These are phyloP conservation scores for Serpula lacrymans DNA, from an alignment of 768 basidiomycete species.

Conservation along the genomic window DNA sequence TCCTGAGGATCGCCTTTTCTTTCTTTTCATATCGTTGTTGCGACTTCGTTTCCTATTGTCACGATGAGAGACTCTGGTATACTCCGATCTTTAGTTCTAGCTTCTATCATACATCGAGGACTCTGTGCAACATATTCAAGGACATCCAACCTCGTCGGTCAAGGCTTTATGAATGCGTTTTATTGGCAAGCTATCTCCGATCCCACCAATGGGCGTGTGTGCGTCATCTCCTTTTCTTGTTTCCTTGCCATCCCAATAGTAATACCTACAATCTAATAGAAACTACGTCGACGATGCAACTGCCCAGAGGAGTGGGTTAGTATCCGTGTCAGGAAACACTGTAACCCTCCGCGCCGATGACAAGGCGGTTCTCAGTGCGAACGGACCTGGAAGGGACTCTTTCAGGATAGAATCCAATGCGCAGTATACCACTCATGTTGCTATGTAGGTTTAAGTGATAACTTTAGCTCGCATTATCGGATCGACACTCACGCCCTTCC, in stretches of 20 bases:
- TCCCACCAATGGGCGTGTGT: conserved; percentile 46
- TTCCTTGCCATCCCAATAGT: neutral
- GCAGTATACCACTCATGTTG: conserved; percentile 30
- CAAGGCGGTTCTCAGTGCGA: conserved; percentile 25
- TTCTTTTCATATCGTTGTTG: too few species aligned
- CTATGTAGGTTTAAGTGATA: conserved; percentile 18
- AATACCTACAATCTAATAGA: too few species aligned
- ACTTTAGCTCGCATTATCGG: neutral
- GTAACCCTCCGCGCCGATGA: conserved; percentile 31
- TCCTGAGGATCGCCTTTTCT: too few species aligned
- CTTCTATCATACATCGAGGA: conserved; percentile 8
- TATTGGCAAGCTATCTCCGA: conserved; percentile 21
- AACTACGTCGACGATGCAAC: conserved; percentile 45
- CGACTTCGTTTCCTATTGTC: too few species aligned
- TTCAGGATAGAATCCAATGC: conserved; percentile 31
- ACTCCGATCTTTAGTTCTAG: neutral
- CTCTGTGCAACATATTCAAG: conserved; percentile 44
- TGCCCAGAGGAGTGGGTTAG: conserved; percentile 53
- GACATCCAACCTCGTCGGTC: conserved; percentile 43
- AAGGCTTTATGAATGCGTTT: conserved; percentile 42
- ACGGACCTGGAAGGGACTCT: conserved; percentile 32
- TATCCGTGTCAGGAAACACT: conserved; percentile 45
- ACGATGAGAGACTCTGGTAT: too few species aligned
- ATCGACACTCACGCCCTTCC: neutral
- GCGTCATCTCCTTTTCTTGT: too few species aligned